Conservation (phyloP, 2,329 filamentous ascomycete species). For the Venturia nashicola region DNA sequence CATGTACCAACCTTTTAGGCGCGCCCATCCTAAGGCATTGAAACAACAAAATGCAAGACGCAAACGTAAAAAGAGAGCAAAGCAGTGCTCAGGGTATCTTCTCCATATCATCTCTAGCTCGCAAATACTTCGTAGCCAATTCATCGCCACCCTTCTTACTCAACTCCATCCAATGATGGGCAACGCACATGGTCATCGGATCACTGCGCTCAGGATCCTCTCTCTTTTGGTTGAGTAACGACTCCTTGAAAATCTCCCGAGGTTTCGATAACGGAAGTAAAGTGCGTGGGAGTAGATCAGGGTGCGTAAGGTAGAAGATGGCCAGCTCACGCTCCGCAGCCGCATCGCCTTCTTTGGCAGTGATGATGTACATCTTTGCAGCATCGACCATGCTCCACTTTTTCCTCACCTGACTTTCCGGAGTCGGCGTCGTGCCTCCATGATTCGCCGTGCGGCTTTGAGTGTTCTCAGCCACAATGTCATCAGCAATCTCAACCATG, state of each 20-base stretch:
- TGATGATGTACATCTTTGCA: slow-evolving; percentile 81
- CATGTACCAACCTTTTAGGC: background rate
- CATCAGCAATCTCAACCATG: slow-evolving; percentile 65
- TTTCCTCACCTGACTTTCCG: slow-evolving; percentile 20
- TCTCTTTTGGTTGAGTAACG: slow-evolving; percentile 54
- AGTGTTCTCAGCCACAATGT: slow-evolving; percentile 56
- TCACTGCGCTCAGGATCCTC: slow-evolving; percentile 57
- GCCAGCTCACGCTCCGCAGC: slow-evolving; percentile 87
- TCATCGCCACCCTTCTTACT: slow-evolving; percentile 78
- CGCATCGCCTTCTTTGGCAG: slow-evolving; percentile 80
- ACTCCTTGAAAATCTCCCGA: slow-evolving; percentile 76
- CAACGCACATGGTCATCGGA: slow-evolving; percentile 81
- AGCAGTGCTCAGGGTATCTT: slow-evolving; percentile 32
- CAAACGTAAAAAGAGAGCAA: background rate
- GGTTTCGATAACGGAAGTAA: slow-evolving; percentile 76
- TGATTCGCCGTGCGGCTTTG: slow-evolving; percentile 39
- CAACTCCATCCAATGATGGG: slow-evolving; percentile 94
- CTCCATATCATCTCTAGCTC: slow-evolving; percentile 55
- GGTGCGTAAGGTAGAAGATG: slow-evolving; percentile 84
- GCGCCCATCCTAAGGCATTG: background rate
- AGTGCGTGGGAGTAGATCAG: slow-evolving; percentile 67
- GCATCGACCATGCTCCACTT: slow-evolving; percentile 68
- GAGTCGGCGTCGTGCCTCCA: slow-evolving; percentile 1
- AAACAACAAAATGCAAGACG: background rate
- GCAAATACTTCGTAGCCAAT: slow-evolving; percentile 69